These are phyloP conservation scores for Irpex sp. DNA, from an alignment of 1,284 basidiomycete genomes.

Conservation along the genomic window DNA sequence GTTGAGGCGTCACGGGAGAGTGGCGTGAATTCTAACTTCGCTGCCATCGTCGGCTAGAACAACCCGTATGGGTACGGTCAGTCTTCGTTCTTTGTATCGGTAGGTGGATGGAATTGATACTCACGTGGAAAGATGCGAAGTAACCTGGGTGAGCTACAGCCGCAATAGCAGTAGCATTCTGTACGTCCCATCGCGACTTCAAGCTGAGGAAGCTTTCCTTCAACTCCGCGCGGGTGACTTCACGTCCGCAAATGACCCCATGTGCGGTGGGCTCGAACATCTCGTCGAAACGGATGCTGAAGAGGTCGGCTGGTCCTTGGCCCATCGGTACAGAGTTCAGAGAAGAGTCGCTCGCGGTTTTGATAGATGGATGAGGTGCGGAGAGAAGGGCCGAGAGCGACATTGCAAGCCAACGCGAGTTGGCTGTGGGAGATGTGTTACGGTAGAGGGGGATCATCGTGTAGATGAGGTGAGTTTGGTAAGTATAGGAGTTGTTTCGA, in stretches of 20 bases:
- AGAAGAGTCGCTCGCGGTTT: no score
- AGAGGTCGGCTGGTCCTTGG: conserved; percentile 15
- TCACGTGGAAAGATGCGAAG: conserved; percentile 5
- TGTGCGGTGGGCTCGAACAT: conserved; percentile 12
- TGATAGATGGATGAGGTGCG: conserved; percentile 16
- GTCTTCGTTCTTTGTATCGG: not conserved
- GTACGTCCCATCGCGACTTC: conserved; percentile 14
- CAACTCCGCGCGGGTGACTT: conserved; percentile 11
- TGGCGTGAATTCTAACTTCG: conserved; percentile 12
- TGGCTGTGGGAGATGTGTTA: not conserved
- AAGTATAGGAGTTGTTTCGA: not conserved
- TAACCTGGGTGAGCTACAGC: not conserved
- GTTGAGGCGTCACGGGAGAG: conserved; percentile 3
- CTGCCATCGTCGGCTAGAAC: conserved; percentile 10
- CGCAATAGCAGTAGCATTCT: conserved; percentile 3
- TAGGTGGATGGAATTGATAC: not conserved
- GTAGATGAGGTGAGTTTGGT: not conserved
- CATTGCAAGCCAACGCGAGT: conserved; percentile 19
- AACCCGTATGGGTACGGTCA: not conserved
- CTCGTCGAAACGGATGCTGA: conserved; percentile 13
- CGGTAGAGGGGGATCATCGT: not conserved
- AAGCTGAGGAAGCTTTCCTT: conserved; percentile 11
- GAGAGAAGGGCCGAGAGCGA: conserved; percentile 19
- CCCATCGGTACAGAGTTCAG: not conserved
- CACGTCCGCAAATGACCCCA: conserved; percentile 9